These are phyloP conservation scores for Nakazawaea anatomiae DNA, from an alignment of 805 yeast species.

Conservation along the genomic window DNA sequence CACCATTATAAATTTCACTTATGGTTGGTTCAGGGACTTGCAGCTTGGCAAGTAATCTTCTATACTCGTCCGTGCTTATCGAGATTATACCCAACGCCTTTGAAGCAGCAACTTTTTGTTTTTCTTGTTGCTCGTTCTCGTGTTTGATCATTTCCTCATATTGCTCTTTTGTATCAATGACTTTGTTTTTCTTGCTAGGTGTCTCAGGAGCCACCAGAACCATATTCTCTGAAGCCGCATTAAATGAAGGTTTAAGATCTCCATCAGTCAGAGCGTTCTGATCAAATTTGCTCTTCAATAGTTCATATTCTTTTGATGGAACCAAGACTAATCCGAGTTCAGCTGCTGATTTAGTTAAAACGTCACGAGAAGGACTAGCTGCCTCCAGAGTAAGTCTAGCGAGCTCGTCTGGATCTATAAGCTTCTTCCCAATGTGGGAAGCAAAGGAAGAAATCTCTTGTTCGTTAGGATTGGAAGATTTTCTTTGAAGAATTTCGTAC, in stretches of 20 bases:
- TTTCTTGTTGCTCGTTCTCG: slow-evolving; percentile 5
- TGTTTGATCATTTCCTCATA: slow-evolving; percentile 20
- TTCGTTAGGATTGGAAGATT: slow-evolving; percentile 3
- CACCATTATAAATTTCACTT: slow-evolving; percentile 15
- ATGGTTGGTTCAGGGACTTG: slow-evolving; percentile 9
- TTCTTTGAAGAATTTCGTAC: slow-evolving; percentile 8
- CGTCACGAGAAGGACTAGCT: slow-evolving; percentile 18
- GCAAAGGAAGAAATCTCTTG: slow-evolving; percentile 17
- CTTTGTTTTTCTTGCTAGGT: slow-evolving; percentile 15
- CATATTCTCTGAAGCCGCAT: no score
- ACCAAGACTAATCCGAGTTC: slow-evolving; percentile 23
- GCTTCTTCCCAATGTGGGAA: not conserved
- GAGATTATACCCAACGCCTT: slow-evolving; percentile 12
- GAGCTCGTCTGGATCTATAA: slow-evolving; percentile 2
- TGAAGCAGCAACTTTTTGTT: slow-evolving; percentile 11
- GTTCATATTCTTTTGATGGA: slow-evolving; percentile 20
- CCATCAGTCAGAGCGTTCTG: not conserved
- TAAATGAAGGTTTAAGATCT: not conserved
- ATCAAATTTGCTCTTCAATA: slow-evolving; percentile 2
- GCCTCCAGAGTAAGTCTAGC: not conserved
- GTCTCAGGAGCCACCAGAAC: slow-evolving; percentile 6
- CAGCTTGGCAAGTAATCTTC: slow-evolving; percentile 9
- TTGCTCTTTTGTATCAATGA: slow-evolving; percentile 26
- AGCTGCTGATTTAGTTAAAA: slow-evolving; percentile 26
- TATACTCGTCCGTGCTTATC: slow-evolving; percentile 10